phyloP scores from a whole-genome alignment of 441 rosid genomes.

The Corymbia calophylla region DNA sequence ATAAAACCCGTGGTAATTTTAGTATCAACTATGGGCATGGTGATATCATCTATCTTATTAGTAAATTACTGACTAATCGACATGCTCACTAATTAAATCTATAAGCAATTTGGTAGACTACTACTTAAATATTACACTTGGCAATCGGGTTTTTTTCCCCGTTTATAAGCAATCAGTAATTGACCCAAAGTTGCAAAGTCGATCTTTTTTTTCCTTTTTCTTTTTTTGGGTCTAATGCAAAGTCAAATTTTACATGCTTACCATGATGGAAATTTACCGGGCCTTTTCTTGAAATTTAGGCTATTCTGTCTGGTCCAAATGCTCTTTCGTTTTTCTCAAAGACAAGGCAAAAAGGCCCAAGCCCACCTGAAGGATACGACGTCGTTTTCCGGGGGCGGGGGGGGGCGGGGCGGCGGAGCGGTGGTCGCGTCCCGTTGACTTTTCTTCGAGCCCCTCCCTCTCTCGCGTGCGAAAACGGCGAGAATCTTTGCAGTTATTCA shows the following conservation, averaged over 20 bases:
- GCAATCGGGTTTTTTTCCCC: neutral
- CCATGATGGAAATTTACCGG: neutral
- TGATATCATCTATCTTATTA: neutral
- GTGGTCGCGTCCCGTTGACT: neutral
- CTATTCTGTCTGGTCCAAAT: neutral
- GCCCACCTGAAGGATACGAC: neutral
- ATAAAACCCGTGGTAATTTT: neutral
- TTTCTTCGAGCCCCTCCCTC: neutral
- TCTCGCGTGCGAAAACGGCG: neutral
- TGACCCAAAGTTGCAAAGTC: neutral
- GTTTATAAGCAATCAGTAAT: neutral
- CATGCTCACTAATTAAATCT: neutral
- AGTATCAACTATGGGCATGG: accelerated
- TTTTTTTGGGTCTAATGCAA: too few species aligned
- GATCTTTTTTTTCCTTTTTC: too few species aligned
- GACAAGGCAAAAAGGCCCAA: neutral
- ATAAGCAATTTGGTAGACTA: neutral
- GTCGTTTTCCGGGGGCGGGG: neutral
- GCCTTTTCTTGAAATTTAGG: neutral
- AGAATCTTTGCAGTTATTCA: neutral
- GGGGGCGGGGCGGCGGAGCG: too few species aligned
- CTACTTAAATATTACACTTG: neutral
- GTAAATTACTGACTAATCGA: neutral
- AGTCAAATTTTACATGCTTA: neutral
- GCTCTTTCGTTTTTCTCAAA: too few species aligned